Base-by-base conservation (phyloP, 164 flowering plant species). In the Sedum album region DNA sequence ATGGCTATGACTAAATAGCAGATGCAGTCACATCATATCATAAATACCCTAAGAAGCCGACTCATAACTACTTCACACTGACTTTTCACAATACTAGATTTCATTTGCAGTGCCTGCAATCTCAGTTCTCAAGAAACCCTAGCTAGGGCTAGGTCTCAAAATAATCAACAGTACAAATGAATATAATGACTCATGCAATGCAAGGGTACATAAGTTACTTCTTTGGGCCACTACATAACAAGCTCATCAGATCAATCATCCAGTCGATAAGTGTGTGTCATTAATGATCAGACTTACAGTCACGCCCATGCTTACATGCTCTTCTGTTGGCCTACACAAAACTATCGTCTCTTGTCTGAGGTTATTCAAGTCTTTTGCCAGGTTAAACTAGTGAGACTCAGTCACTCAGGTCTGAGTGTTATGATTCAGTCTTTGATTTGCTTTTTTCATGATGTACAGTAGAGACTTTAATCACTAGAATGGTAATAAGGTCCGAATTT, bases 281-380 rank as follows among this genome's bases (percentile, higher is more conserved):
- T 26, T 55, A 21, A 55, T 55, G 61, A 55, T 55, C 31, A 55
- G 33, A 28, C 33, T 26, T 31, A 26, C 15, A 55, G 61, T 55
- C 61, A 55, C 26, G 18, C 61, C 61, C 62, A 57, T 57, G 10
- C 62, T 57, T 28, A 28, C 17, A 26, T 57, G 62, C 62, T 57
- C 62, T 14, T 57, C 31, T 57, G 62, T 30, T 57, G 33, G 62
- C 33, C 33, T 28, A 26, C 62, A 57, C 31, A 57, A 28, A 33
- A 26, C 13, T 3, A 3, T 17, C 3, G 18, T 44, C 48, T 44
- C 48, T 49, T 49, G 55, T 49, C 25, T 49, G 23, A 20, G 55
- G 23, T 49, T 49, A 49, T 49, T 49, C 55, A 53, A 51, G 60
- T 53, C 60, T 23, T 53, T 53, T 23, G 60, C 26, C 30, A 53